Base-by-base conservation (phyloP, 495 filamentous ascomycete genomes). In the Penicillium mononematosum region DNA sequence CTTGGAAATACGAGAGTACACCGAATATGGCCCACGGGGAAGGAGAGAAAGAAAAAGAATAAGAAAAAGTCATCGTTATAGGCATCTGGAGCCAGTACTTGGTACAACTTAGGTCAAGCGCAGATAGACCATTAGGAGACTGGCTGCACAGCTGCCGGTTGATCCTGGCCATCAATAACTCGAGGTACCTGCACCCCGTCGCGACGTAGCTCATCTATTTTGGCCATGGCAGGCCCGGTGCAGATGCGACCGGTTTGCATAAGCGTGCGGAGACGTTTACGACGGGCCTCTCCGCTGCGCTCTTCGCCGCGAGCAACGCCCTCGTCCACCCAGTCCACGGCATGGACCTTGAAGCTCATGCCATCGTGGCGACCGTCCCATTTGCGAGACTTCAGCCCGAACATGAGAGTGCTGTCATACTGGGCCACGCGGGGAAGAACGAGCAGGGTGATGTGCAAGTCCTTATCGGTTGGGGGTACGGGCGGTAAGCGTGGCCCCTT, bases 401-500 rank as follows among this genome's bases (percentile, higher is more conserved):
- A 90, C 32, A 88, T 75, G 1, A 87, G 85, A 1, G 84, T 87
- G 5, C 84, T 83, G 1, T 84, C 76, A 61, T 98, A 98, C 48
- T 83, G 81, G 56, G 90, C 82, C 8, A 98, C 77, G 1, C 81
- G 73, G 0, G 94, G 94, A 0, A 98, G 78, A 29, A 98, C 85
- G 14, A 97, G 76, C 3, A 98, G 62, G 10, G 86, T 91, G 48
- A 98, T 87, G 59, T 97, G 88, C 2, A 93, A 71, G 64, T 97
- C 95, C 59, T 83, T 85, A 58, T 86, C 84, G 1, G 67, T 43
- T 3, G 73, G 75, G 19, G 76, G 78, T 12, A 70, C 51, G 3
- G 77, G 70, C 0, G 78, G 80, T 0, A 66, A 50, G 6, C 66
- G 60, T 6, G 75, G 75, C 6, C 70, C 73, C 36, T 74, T 65